Evolutionary conservation across 805 yeast species (phyloP).

Genomic region (Scheffersomyces lignosus): DNA sequence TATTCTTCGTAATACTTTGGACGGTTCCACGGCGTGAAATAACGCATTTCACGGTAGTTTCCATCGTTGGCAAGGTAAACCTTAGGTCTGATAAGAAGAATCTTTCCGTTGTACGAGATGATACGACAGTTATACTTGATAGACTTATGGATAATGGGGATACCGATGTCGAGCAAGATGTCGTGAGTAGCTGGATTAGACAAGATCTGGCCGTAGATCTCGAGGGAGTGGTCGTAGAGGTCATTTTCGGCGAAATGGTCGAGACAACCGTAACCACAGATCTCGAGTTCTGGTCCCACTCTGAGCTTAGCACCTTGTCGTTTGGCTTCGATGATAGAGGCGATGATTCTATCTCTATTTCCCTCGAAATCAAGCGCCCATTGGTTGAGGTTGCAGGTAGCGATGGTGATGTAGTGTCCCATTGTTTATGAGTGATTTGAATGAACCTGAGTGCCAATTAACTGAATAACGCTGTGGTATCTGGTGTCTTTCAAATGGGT

Average conservation of each 20-base stretch:
- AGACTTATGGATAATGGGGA: conserved; percentile 88
- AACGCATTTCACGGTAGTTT: conserved; percentile 96
- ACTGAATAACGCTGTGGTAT: too few species aligned
- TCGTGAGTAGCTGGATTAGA: conserved; percentile 67
- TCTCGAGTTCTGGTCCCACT: conserved; percentile 96
- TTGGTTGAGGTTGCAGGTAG: conserved; percentile 94
- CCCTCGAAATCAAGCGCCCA: conserved; percentile 99
- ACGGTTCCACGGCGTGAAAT: conserved; percentile 91
- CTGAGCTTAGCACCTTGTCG: conserved; percentile 72
- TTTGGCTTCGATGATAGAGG: conserved; percentile 79
- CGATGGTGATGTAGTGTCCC: conserved; percentile 86
- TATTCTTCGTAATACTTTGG: conserved; percentile 73
- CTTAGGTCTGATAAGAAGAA: conserved; percentile 88
- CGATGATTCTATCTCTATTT: conserved; percentile 85
- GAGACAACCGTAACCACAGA: conserved; percentile 91
- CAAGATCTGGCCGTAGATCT: conserved; percentile 80
- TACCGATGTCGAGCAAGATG: conserved; percentile 85
- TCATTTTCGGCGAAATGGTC: conserved; percentile 95
- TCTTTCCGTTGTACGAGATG: conserved; percentile 73
- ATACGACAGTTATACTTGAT: conserved; percentile 91
- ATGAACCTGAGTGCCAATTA: too few species aligned
- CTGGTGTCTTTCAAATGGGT: too few species aligned
- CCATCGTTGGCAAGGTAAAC: conserved; percentile 95
- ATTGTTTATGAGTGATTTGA: too few species aligned
- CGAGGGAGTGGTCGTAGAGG: conserved; percentile 89